phyloP scores from a whole-genome alignment of 2,329 filamentous ascomycete genomes.

The Diplodia mutila region DNA sequence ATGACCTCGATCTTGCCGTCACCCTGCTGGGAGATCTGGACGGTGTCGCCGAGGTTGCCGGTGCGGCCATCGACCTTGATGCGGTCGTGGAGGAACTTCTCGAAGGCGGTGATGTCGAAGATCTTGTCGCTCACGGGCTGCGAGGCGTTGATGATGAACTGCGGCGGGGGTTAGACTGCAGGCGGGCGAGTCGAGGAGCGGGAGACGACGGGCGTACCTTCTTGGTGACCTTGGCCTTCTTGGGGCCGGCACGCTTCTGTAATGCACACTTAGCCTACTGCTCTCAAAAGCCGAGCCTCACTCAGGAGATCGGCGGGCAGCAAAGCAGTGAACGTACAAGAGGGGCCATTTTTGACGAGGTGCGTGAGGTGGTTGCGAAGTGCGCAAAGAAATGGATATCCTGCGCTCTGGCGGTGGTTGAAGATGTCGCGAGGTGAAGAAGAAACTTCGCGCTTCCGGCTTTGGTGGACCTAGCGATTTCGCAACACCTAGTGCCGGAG shows the following conservation, averaged over 20 bases:
- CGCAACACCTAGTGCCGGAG: slow-evolving; percentile 21
- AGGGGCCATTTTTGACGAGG: slow-evolving; percentile 39
- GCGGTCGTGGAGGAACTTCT: slow-evolving; percentile 99
- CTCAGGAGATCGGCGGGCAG: slow-evolving; percentile 66
- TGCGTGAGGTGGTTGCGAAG: slow-evolving; percentile 35
- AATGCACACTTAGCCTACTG: slow-evolving; percentile 92
- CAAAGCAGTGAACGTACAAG: slow-evolving; percentile 97
- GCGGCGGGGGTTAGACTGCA: slow-evolving; percentile 21
- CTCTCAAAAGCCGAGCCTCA: slow-evolving; percentile 53
- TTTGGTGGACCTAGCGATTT: slow-evolving; percentile 11
- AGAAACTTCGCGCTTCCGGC: slow-evolving; percentile 1
- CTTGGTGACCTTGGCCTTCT: slow-evolving; percentile 77
- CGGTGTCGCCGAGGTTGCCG: slow-evolving; percentile 93
- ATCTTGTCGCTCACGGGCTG: slow-evolving; percentile 99
- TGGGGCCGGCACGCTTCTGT: slow-evolving; percentile 57
- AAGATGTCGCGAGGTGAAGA: slow-evolving; percentile 5
- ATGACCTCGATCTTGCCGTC: slow-evolving; percentile 99
- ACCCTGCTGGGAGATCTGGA: slow-evolving; percentile 86
- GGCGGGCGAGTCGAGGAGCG: not conserved
- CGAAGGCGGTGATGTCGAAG: slow-evolving; percentile 97
- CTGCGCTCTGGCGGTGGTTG: slow-evolving; percentile 61
- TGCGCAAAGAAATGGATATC: slow-evolving; percentile 89
- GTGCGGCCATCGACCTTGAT: slow-evolving; percentile 99
- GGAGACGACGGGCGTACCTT: slow-evolving; percentile 61
- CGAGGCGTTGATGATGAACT: slow-evolving; percentile 99